These are phyloP conservation scores for Xylaria sp. DNA, from an alignment of 495 filamentous ascomycete species.

Conservation along the genomic window DNA sequence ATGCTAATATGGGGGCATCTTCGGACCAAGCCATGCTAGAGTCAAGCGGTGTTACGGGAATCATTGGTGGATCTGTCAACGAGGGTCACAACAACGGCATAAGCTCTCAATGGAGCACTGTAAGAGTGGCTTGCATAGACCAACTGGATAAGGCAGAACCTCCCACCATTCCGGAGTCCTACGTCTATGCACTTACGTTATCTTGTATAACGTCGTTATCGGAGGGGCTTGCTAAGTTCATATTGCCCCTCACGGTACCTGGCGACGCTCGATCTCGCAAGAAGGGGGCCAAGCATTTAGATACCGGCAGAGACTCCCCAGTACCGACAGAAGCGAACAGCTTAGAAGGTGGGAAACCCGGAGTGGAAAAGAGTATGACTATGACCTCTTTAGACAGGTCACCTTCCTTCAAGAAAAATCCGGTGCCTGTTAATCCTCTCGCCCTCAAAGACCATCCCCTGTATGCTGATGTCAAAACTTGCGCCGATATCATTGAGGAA, in stretches of 20 bases:
- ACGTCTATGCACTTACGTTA: constrained; percentile 88
- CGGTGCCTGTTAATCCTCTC: constrained; percentile 81
- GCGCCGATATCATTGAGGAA: constrained; percentile 81
- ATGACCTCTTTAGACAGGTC: constrained; percentile 52
- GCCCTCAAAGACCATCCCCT: constrained; percentile 73
- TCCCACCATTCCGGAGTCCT: constrained; percentile 84
- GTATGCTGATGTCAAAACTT: constrained; percentile 71
- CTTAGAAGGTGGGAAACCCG: constrained; percentile 32
- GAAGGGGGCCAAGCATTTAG: constrained; percentile 48
- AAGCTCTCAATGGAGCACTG: constrained; percentile 87
- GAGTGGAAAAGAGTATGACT: constrained; percentile 46
- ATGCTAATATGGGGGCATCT: constrained; percentile 45
- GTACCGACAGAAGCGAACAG: constrained; percentile 46
- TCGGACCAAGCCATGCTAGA: constrained; percentile 87
- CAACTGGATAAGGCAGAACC: constrained; percentile 92
- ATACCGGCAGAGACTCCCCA: constrained; percentile 53
- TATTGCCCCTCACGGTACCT: constrained; percentile 85
- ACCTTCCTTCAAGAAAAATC: constrained; percentile 61
- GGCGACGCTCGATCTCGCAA: constrained; percentile 61
- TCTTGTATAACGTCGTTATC: constrained; percentile 87
- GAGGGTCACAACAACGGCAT: constrained; percentile 75
- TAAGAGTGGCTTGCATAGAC: constrained; percentile 88
- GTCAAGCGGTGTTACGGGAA: constrained; percentile 84
- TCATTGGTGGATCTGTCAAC: constrained; percentile 79
- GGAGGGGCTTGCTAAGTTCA: constrained; percentile 90